These are phyloP conservation scores for Candida silvicultrix DNA, from an alignment of 805 yeast genomes.

Conservation along the genomic window DNA sequence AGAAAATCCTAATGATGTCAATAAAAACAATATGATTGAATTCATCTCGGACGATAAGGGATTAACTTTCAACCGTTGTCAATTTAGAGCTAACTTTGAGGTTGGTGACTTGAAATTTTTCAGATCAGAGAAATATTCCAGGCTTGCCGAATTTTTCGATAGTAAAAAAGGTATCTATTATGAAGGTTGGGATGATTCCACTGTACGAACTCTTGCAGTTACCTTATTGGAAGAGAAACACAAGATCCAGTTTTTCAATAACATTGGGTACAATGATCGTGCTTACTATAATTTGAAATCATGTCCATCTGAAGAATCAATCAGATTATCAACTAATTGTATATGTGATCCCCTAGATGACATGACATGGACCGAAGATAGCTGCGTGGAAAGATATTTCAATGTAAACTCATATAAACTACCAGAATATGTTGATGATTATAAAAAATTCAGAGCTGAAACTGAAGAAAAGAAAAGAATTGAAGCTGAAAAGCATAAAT, in stretches of 20 bases:
- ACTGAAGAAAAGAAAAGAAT: background rate
- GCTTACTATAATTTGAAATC: slow-evolving; percentile 46
- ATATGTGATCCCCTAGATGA: slow-evolving; percentile 69
- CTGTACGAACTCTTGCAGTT: slow-evolving; percentile 79
- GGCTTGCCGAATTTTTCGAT: slow-evolving; percentile 64
- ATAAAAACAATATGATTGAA: slow-evolving; percentile 56
- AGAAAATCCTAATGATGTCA: slow-evolving; percentile 50
- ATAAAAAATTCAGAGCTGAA: slow-evolving; percentile 1
- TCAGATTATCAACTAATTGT: slow-evolving; percentile 58
- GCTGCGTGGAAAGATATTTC: slow-evolving; percentile 61
- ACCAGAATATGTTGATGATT: slow-evolving; percentile 8
- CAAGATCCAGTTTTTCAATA: slow-evolving; percentile 68
- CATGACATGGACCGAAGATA: slow-evolving; percentile 52
- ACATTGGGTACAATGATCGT: slow-evolving; percentile 71
- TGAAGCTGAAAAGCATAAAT: slow-evolving; percentile 6
- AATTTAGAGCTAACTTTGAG: slow-evolving; percentile 86
- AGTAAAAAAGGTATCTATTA: slow-evolving; percentile 77
- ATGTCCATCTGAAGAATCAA: slow-evolving; percentile 64
- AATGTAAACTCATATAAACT: slow-evolving; percentile 19
- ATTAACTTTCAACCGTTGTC: slow-evolving; percentile 72
- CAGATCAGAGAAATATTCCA: slow-evolving; percentile 61
- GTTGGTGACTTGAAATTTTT: slow-evolving; percentile 71
- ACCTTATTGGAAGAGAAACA: slow-evolving; percentile 59
- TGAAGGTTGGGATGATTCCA: slow-evolving; percentile 92
- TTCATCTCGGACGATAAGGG: slow-evolving; percentile 71